Base-by-base conservation (phyloP, 2,329 filamentous ascomycete species). In the Phaeosphaeria sp. region DNA sequence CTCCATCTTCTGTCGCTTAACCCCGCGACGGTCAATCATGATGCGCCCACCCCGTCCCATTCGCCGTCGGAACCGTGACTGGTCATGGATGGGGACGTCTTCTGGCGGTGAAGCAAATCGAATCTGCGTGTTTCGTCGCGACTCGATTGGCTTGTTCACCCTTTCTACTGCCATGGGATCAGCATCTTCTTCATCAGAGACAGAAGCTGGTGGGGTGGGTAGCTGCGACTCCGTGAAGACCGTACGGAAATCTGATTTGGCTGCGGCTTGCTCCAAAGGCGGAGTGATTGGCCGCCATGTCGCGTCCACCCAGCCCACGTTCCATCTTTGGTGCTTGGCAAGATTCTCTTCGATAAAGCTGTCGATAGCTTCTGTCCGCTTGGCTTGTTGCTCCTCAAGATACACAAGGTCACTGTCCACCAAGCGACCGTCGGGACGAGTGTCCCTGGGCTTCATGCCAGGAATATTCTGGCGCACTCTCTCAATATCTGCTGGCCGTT, bases 321-420 rank as follows among this genome's bases (percentile, higher is more conserved):
- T 97, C 93, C 94, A 97, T 75, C 90, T 89, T 68, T 90, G 87
- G 79, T 97, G 94, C 78, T 95, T 94, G 69, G 90, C 85, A 54
- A 96, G 88, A 78, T 96, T 94, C 68, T 87, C 87, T 76, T 96
- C 91, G 74, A 98, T 92, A 71, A 96, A 92, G 63, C 84, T 84
- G 62, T 90, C 85, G 66, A 97, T 88, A 68, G 91, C 87, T 66
- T 90, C 92, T 66, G 94, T 90, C 77, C 91, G 92, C 77, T 96
- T 91, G 44, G 88, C 87, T 54, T 90, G 84, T 67, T 92, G 86
- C 69, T 97, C 92, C 60, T 90, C 85, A 62, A 97, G 80, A 62
- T 89, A 83, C 33, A 90, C 83, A 59, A 97, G 85, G 71, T 98
- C 94, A 62, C 90, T 86, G 63, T 97, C 93, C 36, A 77, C 59